Conservation (phyloP, 2,329 filamentous ascomycete genomes). For the Fusarium camptoceras region DNA sequence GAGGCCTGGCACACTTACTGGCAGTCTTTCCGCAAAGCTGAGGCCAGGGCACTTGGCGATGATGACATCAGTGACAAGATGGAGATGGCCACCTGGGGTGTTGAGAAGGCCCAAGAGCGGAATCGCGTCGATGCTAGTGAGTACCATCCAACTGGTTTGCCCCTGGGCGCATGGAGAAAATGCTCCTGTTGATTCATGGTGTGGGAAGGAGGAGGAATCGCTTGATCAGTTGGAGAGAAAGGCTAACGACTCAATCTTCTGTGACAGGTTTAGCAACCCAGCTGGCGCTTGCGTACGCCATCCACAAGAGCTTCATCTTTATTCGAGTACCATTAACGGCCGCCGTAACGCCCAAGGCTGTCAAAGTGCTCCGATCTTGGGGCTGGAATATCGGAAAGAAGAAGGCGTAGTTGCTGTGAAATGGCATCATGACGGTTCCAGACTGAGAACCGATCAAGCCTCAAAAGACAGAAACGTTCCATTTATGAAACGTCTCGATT, state of each 20-base stretch:
- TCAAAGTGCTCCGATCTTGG: slow-evolving; percentile 86
- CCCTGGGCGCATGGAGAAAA: slow-evolving; percentile 19
- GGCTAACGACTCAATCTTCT: slow-evolving; percentile 40
- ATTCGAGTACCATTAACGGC: slow-evolving; percentile 92
- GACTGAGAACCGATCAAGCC: slow-evolving; percentile 24
- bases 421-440: slow-evolving; percentile 25
- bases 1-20: slow-evolving; percentile 64
- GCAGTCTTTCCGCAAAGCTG: slow-evolving; percentile 59
- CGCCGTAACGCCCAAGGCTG: slow-evolving; percentile 92
- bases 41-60: slow-evolving; percentile 57
- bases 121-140: slow-evolving; percentile 78
- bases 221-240: slow-evolving; percentile 23
- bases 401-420: slow-evolving; percentile 23
- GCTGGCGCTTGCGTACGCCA: slow-evolving; percentile 91
- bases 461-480: slow-evolving; percentile 4
- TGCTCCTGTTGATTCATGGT: slow-evolving; percentile 3
- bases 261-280: slow-evolving; percentile 76
- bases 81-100: slow-evolving; percentile 69
- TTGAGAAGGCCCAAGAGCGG: slow-evolving; percentile 71
- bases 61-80: slow-evolving; percentile 59
- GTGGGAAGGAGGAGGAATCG: slow-evolving; percentile 6
- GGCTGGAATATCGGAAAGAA: slow-evolving; percentile 95
- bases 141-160: slow-evolving; percentile 53
- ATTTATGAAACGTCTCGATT: slow-evolving; percentile 18
- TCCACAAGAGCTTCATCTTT: slow-evolving; percentile 98